Evolutionary conservation across 768 basidiomycete species (phyloP).

Genomic region (Calocybe indica): DNA sequence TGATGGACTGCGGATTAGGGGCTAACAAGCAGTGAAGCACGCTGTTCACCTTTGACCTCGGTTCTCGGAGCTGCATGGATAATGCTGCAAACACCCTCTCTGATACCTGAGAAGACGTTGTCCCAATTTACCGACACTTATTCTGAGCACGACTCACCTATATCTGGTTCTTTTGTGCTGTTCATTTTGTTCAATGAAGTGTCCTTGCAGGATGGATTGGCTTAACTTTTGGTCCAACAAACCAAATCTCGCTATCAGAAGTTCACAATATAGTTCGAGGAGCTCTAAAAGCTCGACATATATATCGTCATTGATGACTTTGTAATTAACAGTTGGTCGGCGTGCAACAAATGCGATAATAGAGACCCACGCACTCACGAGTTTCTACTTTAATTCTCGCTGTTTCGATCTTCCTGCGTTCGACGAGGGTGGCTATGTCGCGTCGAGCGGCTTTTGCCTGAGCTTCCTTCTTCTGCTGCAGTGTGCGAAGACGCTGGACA

Average conservation of each 20-base stretch:
- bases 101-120: conserved; percentile 23
- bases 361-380: conserved; percentile 40
- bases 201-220: conserved; percentile 12
- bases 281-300: conserved; percentile 86
- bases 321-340: conserved; percentile 1
- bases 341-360: conserved; percentile 2
- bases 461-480: conserved; percentile 91
- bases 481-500: conserved; percentile 76
- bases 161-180: conserved; percentile 81
- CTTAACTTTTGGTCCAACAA: conserved; percentile 80
- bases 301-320: conserved; percentile 82
- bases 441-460: conserved; percentile 64
- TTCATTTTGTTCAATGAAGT: conserved; percentile 8
- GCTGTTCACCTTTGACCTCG: conserved; percentile 70
- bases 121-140: background rate
- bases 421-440: conserved; percentile 77
- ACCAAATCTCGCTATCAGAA: conserved; percentile 89
- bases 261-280: conserved; percentile 90
- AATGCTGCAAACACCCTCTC: conserved; percentile 83
- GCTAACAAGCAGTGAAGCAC: background rate
- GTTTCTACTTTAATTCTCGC: conserved; percentile 83
- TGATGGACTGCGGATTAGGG: conserved; percentile 20
- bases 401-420: conserved; percentile 77
- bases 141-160: conserved; percentile 31
- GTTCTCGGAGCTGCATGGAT: conserved; percentile 90